A percentile compares a stretch with the other conserved stretches of the same genome.
These are phyloP conservation scores for Sistotremastrum suecicum DNA, from an alignment of 768 basidiomycete species.

Conservation along the genomic window DNA sequence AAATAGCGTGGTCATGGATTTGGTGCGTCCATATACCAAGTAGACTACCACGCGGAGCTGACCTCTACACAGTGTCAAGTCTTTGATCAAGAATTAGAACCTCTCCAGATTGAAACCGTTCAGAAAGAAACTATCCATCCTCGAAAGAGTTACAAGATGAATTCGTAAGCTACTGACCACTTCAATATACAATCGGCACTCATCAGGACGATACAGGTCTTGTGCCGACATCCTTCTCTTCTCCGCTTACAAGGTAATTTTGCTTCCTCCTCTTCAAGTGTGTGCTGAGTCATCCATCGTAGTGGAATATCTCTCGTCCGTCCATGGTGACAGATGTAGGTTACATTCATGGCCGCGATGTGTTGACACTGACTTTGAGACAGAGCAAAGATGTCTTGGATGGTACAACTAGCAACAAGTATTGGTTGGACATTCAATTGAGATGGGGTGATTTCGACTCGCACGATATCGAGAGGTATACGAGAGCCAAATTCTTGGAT, in stretches of 20 bases:
- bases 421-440: constrained; percentile 93
- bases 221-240: constrained; percentile 97
- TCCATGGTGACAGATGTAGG: constrained; percentile 87
- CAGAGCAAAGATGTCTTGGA: constrained; percentile 90
- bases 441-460: constrained; percentile 99
- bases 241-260: constrained; percentile 69
- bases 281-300: constrained; percentile 8
- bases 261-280: not conserved
- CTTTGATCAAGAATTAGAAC: constrained; percentile 97
- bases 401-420: constrained; percentile 97
- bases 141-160: constrained; percentile 99
- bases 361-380: constrained; percentile 5
- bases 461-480: constrained; percentile 97
- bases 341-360: constrained; percentile 2
- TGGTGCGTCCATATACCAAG: constrained; percentile 28
- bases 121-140: constrained; percentile 99
- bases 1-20: constrained; percentile 86
- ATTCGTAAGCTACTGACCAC: constrained; percentile 34
- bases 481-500: constrained; percentile 97
- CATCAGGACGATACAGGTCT: constrained; percentile 24
- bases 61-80: constrained; percentile 67
- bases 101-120: constrained; percentile 95
- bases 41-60: not conserved
- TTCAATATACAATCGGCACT: not conserved
- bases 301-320: constrained; percentile 97